Percentiles rank a stretch among this genome's conserved stretches.
Evolutionary conservation across 768 basidiomycete genomes (phyloP).

Genomic region (Rhodotorula paludigena): DNA sequence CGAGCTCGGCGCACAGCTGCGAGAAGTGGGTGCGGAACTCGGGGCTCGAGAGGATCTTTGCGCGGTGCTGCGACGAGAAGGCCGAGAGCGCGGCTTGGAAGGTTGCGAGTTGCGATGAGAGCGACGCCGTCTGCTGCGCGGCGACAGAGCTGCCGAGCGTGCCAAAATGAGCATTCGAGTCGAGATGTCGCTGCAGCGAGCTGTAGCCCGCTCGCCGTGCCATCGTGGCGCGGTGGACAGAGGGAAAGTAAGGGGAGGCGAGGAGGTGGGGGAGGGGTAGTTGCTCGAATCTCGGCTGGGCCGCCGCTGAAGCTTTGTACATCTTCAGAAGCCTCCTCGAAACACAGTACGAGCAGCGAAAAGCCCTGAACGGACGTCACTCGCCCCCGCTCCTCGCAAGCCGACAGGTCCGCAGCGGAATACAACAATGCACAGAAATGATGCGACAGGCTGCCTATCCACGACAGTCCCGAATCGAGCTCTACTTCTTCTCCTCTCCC

Average conservation of each 20-base stretch:
- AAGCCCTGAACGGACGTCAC: too few species aligned
- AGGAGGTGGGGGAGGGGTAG: neutral
- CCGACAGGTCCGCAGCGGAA: too few species aligned
- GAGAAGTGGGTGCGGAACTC: slow-evolving; percentile 86
- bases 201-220: slow-evolving; percentile 48
- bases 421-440: too few species aligned
- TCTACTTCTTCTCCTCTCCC: slow-evolving; percentile 19
- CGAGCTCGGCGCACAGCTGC: slow-evolving; percentile 90
- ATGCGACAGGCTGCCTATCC: neutral
- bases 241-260: neutral
- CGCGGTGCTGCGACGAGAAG: slow-evolving; percentile 78
- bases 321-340: too few species aligned
- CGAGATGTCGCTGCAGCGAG: slow-evolving; percentile 81
- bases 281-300: too few species aligned
- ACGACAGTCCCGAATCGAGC: neutral
- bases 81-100: slow-evolving; percentile 73
- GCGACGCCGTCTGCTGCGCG: slow-evolving; percentile 65
- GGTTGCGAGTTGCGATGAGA: slow-evolving; percentile 73
- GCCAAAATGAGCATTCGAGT: too few species aligned
- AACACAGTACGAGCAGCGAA: too few species aligned
- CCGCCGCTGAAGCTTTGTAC: too few species aligned
- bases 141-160: slow-evolving; percentile 75
- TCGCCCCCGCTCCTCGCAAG: too few species aligned
- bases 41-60: slow-evolving; percentile 76
- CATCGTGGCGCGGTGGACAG: neutral